Evolutionary conservation across 441 rosid species (phyloP), one percentile per base, ranked within the genome.

Genomic region (Jatropha podagrica): DNA sequence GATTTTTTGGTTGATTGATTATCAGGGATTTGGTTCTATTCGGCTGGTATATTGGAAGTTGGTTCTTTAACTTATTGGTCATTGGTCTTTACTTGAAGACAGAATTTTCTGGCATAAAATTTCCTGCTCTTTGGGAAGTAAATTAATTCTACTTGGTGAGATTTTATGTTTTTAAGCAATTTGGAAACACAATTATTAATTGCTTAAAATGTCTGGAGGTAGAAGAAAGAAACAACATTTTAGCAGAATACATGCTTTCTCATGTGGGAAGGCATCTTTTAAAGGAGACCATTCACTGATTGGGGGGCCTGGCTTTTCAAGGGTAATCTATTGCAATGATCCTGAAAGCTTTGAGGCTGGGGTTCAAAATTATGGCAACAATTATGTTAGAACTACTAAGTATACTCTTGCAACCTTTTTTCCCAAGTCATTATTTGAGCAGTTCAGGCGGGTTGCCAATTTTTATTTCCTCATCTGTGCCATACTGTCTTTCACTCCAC

Each of bases 241-340:
- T n/a, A 81, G 92, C 83, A 87, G 90, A 63, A 83, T 96, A 62
- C 90, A 91, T 82, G 85, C 95, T 46, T 90, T 87, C 73, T 71
- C 85, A 41, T 83, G 92, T 76, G 97, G 98, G 51, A 89, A 81
- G 77, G 88, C 94, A 14, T 91, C 87, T 9, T 92, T 87, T 80
- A 78, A 79, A 76, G 93, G 83, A 7, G 99, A 94, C 0, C 97
- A 90, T 76, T 88, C 97, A 12, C 79, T 87, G 46, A 90, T 96
- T n/a, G 99, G 98, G 37, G 97, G 97, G 54, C 98, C 96, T 13
- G 99, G 99, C 1, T 96, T 92, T 82, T 94, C 99, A 0, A 87
- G 99, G 65, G 84, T 92, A 18, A 96, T 91, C 0, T 83, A 85
- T 68, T 92, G 97, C 80, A 96, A 96, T 76, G 98, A 96, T 14